phyloP scores from a whole-genome alignment of 1,139 yeast species.

The Yamadazyma friedrichii region DNA sequence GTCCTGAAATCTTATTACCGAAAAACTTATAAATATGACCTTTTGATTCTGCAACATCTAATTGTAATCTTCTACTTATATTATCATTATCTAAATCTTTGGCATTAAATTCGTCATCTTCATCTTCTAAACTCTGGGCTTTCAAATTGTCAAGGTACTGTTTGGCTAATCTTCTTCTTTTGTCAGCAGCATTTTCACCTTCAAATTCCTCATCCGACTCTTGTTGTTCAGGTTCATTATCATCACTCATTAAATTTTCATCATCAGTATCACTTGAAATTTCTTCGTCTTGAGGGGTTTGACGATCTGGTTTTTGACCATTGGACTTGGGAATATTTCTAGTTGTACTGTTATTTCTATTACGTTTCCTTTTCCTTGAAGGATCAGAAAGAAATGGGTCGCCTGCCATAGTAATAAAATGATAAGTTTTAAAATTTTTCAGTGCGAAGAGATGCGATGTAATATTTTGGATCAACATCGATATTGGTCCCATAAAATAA shows the following conservation, averaged over 20 bases:
- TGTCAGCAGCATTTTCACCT: constrained; percentile 85
- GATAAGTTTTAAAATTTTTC: constrained; percentile 10
- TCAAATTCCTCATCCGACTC: constrained; percentile 71
- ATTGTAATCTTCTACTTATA: constrained; percentile 72
- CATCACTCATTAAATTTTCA: constrained; percentile 19
- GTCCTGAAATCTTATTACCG: constrained; percentile 46
- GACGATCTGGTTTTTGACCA: background rate
- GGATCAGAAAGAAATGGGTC: constrained; percentile 68
- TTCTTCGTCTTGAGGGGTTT: constrained; percentile 34
- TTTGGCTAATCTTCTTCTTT: constrained; percentile 89
- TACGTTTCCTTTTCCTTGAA: constrained; percentile 49
- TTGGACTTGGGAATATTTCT: constrained; percentile 7
- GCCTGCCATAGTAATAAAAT: constrained; percentile 20
- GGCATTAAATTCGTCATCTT: constrained; percentile 70
- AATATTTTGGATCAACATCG: too few relatives aligned
- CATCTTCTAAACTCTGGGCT: constrained; percentile 34
- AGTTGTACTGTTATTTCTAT: constrained; percentile 22
- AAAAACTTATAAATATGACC: constrained; percentile 76
- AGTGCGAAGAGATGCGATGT: constrained; percentile 10
- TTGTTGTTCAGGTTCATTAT: constrained; percentile 36
- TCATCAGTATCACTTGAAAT: constrained; percentile 38
- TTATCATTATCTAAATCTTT: constrained; percentile 86
- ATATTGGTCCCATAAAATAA: too few relatives aligned
- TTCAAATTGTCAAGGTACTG: constrained; percentile 83
- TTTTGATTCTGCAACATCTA: constrained; percentile 86